These are phyloP conservation scores for Marasmius fiardii DNA, from an alignment of 1,284 basidiomycete genomes.

Conservation along the genomic window DNA sequence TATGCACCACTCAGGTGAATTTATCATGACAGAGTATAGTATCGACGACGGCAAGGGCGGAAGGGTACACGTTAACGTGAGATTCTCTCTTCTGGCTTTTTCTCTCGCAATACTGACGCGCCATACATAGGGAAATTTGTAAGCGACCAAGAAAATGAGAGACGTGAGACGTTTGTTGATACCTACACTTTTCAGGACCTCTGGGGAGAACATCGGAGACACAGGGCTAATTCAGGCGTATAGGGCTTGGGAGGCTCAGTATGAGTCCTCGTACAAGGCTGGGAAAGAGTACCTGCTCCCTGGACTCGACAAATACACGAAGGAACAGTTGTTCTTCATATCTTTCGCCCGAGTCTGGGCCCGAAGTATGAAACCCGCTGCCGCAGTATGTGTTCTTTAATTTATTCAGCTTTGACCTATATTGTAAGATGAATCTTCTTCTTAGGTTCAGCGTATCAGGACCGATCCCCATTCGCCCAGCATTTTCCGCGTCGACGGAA, in stretches of 20 bases:
- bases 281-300: conserved; percentile 74
- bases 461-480: conserved; percentile 88
- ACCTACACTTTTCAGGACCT: conserved; percentile 48
- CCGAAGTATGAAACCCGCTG: conserved; percentile 68
- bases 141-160: conserved; percentile 21
- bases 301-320: conserved; percentile 65
- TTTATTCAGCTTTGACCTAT: not conserved
- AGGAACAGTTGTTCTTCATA: conserved; percentile 91
- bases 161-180: conserved; percentile 6
- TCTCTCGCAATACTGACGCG: conserved; percentile 1
- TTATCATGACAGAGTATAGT: conserved; percentile 57
- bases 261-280: conserved; percentile 45
- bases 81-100: conserved; percentile 23
- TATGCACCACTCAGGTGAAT: conserved; percentile 1
- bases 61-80: conserved; percentile 81
- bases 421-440: not conserved
- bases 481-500: conserved; percentile 78
- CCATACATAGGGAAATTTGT: conserved; percentile 64
- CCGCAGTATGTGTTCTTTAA: conserved; percentile 47
- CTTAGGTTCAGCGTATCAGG: conserved; percentile 71
- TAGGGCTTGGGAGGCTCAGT: conserved; percentile 83
- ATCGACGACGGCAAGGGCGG: conserved; percentile 85
- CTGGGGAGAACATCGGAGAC: conserved; percentile 90
- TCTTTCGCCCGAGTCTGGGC: conserved; percentile 82
- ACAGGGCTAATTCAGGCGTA: conserved; percentile 82